Base-by-base conservation (phyloP, 768 basidiomycete species). In the Amanita pseudoporphyria region DNA sequence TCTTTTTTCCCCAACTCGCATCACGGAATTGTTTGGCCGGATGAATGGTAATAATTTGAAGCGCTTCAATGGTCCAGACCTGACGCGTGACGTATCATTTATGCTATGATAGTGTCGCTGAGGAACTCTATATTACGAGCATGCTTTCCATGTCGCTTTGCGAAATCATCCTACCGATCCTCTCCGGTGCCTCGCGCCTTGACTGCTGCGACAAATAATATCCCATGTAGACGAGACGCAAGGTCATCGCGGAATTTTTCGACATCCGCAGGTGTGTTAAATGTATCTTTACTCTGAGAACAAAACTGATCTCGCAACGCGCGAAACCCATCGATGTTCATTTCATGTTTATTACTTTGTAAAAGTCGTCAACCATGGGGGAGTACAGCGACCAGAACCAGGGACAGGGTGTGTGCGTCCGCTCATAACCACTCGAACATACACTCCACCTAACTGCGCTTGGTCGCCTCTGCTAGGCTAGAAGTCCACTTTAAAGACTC, bases 401-500 rank as follows among this genome's bases (percentile, higher is more conserved):
- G 62, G 63, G 46, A 60, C 58, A 21, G 62, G 63, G 63, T 64
- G 49, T 54, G 62, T 55, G 42, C 43, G 51, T 52, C 43, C 16
- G 21, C 16, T 38, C 18, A 26, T 44, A 9, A 6, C 21, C 26
- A 42, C 31, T 19, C 30, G 7, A 21, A 19, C 3, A 21, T 10
- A 21, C 14, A 9, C 12, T 36, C 10, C 19, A 22, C 35, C 39
- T 41, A 31, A 40, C 47, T 49, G 36, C 35, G 22, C 45, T 19
- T 36, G 35, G 32, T 43, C 33, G 40, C 9, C 37, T 50, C 10
- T 28, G 16, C n/a, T 57, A 97, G 94, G 13, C 82, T 98, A 58
- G 93, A 84, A 58, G 69, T 97, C 10, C 82, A 87, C 60, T 99
- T 95, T 72, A 82, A 86, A 54, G 91, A 95, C 63, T 73, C 89